Conservation (phyloP, 2,329 filamentous ascomycete species). For the Fusarium mundagurra region DNA sequence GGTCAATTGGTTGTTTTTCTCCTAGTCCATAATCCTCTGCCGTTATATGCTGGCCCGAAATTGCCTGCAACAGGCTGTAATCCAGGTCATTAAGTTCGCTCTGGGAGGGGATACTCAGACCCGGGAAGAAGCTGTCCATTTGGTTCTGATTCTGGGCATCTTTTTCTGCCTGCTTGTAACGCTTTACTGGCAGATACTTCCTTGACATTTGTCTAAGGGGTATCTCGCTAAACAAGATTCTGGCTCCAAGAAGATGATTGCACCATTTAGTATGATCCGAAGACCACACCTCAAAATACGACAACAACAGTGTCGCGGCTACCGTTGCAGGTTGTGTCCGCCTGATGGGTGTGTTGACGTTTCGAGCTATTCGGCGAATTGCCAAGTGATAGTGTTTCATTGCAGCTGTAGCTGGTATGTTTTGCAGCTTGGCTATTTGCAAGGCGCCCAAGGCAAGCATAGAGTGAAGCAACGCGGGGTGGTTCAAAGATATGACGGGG, state of each 20-base stretch:
- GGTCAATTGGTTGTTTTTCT: conserved; percentile 42
- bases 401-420: conserved; percentile 78
- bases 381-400: conserved; percentile 93
- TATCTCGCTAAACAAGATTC: conserved; percentile 83
- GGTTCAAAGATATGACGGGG: conserved; percentile 82
- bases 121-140: conserved; percentile 42
- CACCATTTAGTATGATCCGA: conserved; percentile 97
- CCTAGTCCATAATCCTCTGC: conserved; percentile 52
- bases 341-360: conserved; percentile 74
- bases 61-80: conserved; percentile 51
- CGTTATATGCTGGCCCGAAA: conserved; percentile 53
- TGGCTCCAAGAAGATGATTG: conserved; percentile 86
- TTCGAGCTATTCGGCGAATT: conserved; percentile 79
- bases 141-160: conserved; percentile 51
- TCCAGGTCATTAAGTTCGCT: conserved; percentile 52
- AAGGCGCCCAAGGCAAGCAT: conserved; percentile 88
- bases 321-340: conserved; percentile 82
- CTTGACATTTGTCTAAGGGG: conserved; percentile 79
- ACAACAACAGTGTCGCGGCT: conserved; percentile 86
- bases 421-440: conserved; percentile 86
- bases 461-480: conserved; percentile 89
- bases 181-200: conserved; percentile 73
- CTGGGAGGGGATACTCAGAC: conserved; percentile 26
- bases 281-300: conserved; percentile 93
- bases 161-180: conserved; percentile 44